These are phyloP conservation scores for Macrophomina pseudophaseolina DNA, from an alignment of 2,329 filamentous ascomycete genomes.

Conservation along the genomic window DNA sequence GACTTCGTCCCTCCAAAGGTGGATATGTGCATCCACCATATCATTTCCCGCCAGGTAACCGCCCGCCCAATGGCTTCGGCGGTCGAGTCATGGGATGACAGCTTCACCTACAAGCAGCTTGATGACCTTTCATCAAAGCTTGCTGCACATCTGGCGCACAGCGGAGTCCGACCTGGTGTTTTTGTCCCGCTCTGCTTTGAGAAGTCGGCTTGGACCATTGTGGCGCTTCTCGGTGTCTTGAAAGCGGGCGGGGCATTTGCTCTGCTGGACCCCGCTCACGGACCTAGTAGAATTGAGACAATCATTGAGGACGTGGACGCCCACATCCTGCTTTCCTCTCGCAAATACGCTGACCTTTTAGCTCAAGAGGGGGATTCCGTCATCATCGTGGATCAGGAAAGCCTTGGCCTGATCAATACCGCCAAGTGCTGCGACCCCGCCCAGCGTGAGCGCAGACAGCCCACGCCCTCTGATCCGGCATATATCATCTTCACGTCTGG, in stretches of 20 bases:
- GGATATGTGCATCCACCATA: constrained; percentile 29
- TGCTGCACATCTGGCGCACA: constrained; percentile 37
- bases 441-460: constrained; percentile 33
- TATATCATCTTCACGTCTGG: constrained; percentile 90
- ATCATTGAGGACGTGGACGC: constrained; percentile 28
- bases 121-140: constrained; percentile 36
- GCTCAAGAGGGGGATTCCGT: constrained; percentile 52
- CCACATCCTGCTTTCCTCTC: constrained; percentile 41
- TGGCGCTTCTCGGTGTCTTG: constrained; percentile 45
- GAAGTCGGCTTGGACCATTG: constrained; percentile 42
- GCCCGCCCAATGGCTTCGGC: constrained; percentile 36
- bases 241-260: constrained; percentile 37
- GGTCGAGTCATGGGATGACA: constrained; percentile 40
- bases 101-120: constrained; percentile 41
- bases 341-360: constrained; percentile 52
- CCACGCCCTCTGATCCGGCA: constrained; percentile 27
- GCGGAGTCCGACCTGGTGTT: constrained; percentile 38
- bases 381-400: constrained; percentile 53
- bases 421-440: constrained; percentile 49
- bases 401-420: constrained; percentile 50
- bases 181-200: constrained; percentile 47
- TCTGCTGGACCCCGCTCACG: neutral
- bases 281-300: constrained; percentile 48
- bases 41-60: neutral
- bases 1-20: constrained; percentile 4